Evolutionary conservation across 176 grass and related monocot genomes (phyloP).

Genomic region (Elaeis guineensis): DNA sequence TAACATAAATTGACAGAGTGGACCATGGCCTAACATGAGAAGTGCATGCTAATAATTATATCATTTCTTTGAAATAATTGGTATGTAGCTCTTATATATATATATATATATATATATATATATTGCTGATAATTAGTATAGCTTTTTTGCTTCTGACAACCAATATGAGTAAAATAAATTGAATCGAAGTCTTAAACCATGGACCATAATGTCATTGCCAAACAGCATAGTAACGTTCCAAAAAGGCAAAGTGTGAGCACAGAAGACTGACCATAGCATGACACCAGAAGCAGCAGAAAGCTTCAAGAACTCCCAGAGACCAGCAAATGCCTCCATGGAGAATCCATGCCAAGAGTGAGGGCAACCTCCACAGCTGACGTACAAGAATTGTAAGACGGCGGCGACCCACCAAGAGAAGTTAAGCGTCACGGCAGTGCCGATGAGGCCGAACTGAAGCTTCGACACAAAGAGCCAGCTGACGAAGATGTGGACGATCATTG

Average conservation of each 20-base stretch:
- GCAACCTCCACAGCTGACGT: conserved; percentile 61
- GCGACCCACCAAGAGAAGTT: conserved; percentile 92
- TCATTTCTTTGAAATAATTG: too few species aligned
- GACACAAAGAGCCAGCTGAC: conserved; percentile 69
- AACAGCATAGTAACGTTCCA: too few species aligned
- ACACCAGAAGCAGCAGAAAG: conserved; percentile 67
- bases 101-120: too few species aligned
- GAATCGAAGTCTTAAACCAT: too few species aligned
- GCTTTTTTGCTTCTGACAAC: too few species aligned
- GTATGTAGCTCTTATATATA: too few species aligned
- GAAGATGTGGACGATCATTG: conserved; percentile 51
- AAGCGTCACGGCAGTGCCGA: conserved; percentile 66
- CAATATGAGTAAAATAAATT: too few species aligned
- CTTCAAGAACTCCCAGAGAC: conserved; percentile 81
- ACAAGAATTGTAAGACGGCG: conserved; percentile 32
- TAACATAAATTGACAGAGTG: too few species aligned
- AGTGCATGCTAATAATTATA: too few species aligned
- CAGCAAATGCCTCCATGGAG: conserved; percentile 66
- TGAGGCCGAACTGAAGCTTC: conserved; percentile 45
- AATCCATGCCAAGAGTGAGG: conserved; percentile 77
- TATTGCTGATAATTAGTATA: too few species aligned
- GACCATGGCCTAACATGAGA: too few species aligned
- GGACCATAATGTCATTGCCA: too few species aligned
- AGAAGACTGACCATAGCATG: conserved; percentile 63
- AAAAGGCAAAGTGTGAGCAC: neutral